These are phyloP conservation scores for Irpex rosettiformis DNA, from an alignment of 1,284 basidiomycete genomes.

Conservation along the genomic window DNA sequence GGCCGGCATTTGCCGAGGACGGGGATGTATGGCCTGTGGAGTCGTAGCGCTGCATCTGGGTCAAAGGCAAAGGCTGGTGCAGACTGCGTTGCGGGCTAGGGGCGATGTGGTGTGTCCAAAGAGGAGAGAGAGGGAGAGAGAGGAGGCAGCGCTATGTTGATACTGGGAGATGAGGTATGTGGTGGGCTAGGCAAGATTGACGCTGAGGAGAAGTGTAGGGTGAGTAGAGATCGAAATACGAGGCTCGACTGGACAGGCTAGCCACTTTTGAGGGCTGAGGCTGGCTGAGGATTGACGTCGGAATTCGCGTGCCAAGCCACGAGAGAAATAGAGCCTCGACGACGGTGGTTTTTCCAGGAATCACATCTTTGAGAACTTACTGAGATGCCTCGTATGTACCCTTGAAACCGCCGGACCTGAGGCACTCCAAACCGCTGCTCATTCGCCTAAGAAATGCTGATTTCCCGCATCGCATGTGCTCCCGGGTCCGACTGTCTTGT, in stretches of 20 bases:
- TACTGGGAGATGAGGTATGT: conserved; percentile 11
- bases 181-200: conserved; percentile 9
- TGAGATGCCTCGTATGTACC: conserved; percentile 14
- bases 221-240: conserved; percentile 4
- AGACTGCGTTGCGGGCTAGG: not conserved
- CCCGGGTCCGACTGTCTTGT: conserved; percentile 27
- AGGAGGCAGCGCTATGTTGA: conserved; percentile 11
- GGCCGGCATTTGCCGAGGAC: conserved; percentile 20
- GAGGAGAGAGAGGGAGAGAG: conserved; percentile 1
- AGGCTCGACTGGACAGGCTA: conserved; percentile 2
- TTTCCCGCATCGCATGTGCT: conserved; percentile 16
- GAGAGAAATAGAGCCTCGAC: conserved; percentile 14
- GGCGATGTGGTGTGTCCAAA: too few relatives aligned
- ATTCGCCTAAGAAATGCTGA: conserved; percentile 19
- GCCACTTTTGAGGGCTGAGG: conserved; percentile 16
- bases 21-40: conserved; percentile 16
- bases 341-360: conserved; percentile 16
- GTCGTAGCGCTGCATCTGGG: conserved; percentile 24
- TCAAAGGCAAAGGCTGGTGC: not conserved
- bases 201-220: conserved; percentile 3
- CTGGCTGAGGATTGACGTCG: conserved; percentile 14
- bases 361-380: conserved; percentile 13
- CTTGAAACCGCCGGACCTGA: conserved; percentile 20
- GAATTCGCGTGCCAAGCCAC: conserved; percentile 15
- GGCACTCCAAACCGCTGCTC: conserved; percentile 16